phyloP scores from a whole-genome alignment of 1,284 basidiomycete genomes.

The Cryptococcus amylolentus region DNA sequence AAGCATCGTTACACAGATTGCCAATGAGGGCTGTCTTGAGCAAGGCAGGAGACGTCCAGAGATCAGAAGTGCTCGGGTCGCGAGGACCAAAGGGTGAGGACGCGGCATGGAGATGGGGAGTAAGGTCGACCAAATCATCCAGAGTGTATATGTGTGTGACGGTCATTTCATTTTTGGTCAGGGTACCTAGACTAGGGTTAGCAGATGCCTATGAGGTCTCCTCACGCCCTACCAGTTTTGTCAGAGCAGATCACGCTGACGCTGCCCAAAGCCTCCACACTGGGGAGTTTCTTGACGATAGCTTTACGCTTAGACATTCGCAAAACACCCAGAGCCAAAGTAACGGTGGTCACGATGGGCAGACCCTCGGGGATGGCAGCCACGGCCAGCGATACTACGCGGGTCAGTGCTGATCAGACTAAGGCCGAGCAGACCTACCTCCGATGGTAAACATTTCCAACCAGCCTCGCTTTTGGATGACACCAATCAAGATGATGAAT shows the following conservation, averaged over 20 bases:
- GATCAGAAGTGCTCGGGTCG: conserved; percentile 52
- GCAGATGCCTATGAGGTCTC: neutral
- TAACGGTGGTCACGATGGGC: conserved; percentile 96
- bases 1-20: conserved; percentile 57
- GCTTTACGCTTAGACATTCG: conserved; percentile 92
- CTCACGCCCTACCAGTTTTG: conserved; percentile 70
- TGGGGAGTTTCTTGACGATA: conserved; percentile 94
- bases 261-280: conserved; percentile 88
- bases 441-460: conserved; percentile 99
- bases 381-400: conserved; percentile 84
- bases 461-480: conserved; percentile 83
- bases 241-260: conserved; percentile 96
- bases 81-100: conserved; percentile 57
- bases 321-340: conserved; percentile 87
- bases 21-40: conserved; percentile 64
- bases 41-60: conserved; percentile 54
- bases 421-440: conserved; percentile 55
- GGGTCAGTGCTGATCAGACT: neutral
- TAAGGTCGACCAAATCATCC: conserved; percentile 72
- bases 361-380: conserved; percentile 96
- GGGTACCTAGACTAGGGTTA: conserved; percentile 62
- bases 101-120: conserved; percentile 51
- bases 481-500: conserved; percentile 85
- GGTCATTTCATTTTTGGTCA: conserved; percentile 94
- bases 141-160: conserved; percentile 83